Conservation (phyloP, 768 basidiomycete species). For the Pleurotus cornucopiae region DNA sequence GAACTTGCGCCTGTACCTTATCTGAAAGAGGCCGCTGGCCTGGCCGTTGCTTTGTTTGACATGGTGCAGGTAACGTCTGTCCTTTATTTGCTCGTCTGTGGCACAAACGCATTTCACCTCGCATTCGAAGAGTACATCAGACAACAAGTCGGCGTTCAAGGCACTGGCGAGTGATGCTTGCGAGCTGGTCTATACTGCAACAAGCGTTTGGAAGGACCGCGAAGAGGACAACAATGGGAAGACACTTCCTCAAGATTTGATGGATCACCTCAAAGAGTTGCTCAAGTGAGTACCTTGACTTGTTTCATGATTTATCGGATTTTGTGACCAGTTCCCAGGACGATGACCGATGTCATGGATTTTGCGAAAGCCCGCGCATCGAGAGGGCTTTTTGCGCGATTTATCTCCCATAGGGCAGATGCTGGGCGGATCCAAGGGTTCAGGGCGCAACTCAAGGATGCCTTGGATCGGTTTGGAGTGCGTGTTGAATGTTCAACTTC, state of each 20-base stretch:
- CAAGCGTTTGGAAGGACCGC: slow-evolving; percentile 13
- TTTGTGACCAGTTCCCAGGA: slow-evolving; percentile 9
- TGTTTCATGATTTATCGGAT: neutral
- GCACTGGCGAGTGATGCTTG: slow-evolving; percentile 20
- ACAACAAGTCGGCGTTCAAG: slow-evolving; percentile 19
- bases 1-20: slow-evolving; percentile 17
- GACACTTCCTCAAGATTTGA: slow-evolving; percentile 9
- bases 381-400: slow-evolving; percentile 11
- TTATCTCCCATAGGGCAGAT: slow-evolving; percentile 14
- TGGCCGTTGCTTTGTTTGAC: slow-evolving; percentile 16
- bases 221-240: slow-evolving; percentile 12
- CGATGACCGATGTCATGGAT: slow-evolving; percentile 13
- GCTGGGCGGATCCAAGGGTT: slow-evolving; percentile 15
- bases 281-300: slow-evolving; percentile 10
- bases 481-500: neutral
- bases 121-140: neutral
- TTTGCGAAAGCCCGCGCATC: slow-evolving; percentile 14
- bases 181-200: slow-evolving; percentile 17
- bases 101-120: no score
- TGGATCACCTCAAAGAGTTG: slow-evolving; percentile 14
- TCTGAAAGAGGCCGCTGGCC: slow-evolving; percentile 16
- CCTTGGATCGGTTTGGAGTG: slow-evolving; percentile 22
- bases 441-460: slow-evolving; percentile 15
- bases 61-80: slow-evolving; percentile 14
- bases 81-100: no score